These are phyloP conservation scores for Kodamaea arcana DNA, from an alignment of 1,139 yeast species.

Conservation along the genomic window DNA sequence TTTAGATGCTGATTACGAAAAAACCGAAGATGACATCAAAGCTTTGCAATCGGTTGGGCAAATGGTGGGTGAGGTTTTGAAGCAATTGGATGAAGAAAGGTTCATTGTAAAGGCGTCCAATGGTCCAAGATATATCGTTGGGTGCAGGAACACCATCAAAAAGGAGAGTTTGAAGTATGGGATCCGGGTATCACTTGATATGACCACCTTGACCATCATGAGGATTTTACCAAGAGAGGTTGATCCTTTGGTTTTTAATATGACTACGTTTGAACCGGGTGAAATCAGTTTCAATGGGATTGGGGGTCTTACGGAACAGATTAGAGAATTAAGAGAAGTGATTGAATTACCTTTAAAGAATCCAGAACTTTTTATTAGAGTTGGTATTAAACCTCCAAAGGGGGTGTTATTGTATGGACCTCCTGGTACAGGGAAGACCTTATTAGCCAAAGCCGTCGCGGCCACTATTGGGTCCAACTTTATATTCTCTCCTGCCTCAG, in stretches of 20 bases:
- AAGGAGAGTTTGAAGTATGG: conserved; percentile 85
- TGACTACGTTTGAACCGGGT: conserved; percentile 98
- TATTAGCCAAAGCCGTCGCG: conserved; percentile 96
- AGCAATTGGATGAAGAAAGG: conserved; percentile 91
- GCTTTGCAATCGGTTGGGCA: conserved; percentile 98
- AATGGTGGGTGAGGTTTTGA: conserved; percentile 94
- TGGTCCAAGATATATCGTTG: conserved; percentile 97
- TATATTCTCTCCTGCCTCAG: conserved; percentile 96
- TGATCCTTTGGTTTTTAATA: conserved; percentile 95
- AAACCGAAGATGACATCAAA: conserved; percentile 94
- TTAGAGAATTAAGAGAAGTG: conserved; percentile 94
- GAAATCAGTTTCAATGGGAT: conserved; percentile 92
- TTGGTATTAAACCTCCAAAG: conserved; percentile 97
- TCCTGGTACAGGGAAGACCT: conserved; percentile 98
- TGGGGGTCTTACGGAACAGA: conserved; percentile 96
- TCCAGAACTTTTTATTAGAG: conserved; percentile 92
- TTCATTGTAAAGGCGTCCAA: conserved; percentile 95
- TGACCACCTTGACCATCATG: conserved; percentile 98
- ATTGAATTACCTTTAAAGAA: conserved; percentile 95
- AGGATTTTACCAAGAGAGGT: conserved; percentile 96
- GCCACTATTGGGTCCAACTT: conserved; percentile 98
- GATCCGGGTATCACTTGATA: conserved; percentile 92
- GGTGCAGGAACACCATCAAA: conserved; percentile 90
- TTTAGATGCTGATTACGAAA: conserved; percentile 78
- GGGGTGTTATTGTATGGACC: conserved; percentile 97